phyloP scores from a whole-genome alignment of 2,329 filamentous ascomycete species.

The Septoria petroselini region DNA sequence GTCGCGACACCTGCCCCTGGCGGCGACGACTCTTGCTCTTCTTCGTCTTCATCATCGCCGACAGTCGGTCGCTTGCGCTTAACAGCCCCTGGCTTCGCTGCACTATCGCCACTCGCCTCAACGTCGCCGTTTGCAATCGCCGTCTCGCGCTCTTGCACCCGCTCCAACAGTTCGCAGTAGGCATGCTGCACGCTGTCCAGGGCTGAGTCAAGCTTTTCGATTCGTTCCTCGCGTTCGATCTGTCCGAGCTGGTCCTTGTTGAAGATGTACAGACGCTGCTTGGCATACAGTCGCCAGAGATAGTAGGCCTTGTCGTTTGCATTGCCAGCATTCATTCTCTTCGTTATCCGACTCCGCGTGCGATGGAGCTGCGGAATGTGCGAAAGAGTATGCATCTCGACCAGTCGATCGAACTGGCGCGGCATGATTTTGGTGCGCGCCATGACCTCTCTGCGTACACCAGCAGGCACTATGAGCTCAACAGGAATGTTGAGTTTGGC shows the following conservation, averaged over 20 bases:
- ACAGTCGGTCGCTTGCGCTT: constrained; percentile 27
- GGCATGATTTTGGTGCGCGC: constrained; percentile 66
- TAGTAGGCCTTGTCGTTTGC: constrained; percentile 62
- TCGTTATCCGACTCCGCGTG: constrained; percentile 46
- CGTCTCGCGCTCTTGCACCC: constrained; percentile 39
- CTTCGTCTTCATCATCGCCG: constrained; percentile 29
- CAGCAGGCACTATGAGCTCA: constrained; percentile 57
- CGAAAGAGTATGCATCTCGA: constrained; percentile 70
- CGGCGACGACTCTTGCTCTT: constrained; percentile 17
- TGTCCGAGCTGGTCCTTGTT: constrained; percentile 70
- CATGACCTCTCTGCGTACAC: constrained; percentile 57
- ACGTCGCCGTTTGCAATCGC: constrained; percentile 22
- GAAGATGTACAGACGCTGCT: constrained; percentile 71
- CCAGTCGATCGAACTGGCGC: constrained; percentile 70
- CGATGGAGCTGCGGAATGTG: constrained; percentile 52
- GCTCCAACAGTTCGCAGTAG: constrained; percentile 65
- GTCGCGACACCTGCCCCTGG: constrained; percentile 1
- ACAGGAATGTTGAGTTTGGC: constrained; percentile 50
- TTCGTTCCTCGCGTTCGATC: constrained; percentile 64
- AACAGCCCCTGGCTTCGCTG: constrained; percentile 4
- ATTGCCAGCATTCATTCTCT: constrained; percentile 49
- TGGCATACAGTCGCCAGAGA: constrained; percentile 72
- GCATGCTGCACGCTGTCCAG: constrained; percentile 67
- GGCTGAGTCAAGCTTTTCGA: constrained; percentile 69
- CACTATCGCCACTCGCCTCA: constrained; percentile 7